Evolutionary conservation across 495 filamentous ascomycete species (phyloP).

Genomic region (Trichoderma virens): DNA sequence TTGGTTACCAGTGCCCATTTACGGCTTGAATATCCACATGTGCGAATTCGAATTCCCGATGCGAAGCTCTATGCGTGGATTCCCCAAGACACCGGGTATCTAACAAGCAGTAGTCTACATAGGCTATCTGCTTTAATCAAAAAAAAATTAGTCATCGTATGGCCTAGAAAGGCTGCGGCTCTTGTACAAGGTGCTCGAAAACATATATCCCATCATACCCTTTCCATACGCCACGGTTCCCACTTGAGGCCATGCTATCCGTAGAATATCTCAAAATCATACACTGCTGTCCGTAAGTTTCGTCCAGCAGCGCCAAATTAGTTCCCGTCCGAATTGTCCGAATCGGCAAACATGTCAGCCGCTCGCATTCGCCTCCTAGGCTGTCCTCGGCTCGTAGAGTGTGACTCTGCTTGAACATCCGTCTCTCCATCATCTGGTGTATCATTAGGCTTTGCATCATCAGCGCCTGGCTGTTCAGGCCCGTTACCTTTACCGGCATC

Average conservation of each 20-base stretch:
- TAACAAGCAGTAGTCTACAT: no score
- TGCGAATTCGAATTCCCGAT: no score
- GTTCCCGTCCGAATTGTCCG: conserved; percentile 33
- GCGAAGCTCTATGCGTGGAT: no score
- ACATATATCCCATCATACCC: no score
- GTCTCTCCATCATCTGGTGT: conserved; percentile 15
- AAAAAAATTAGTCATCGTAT: no score
- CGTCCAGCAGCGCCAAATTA: conserved; percentile 20
- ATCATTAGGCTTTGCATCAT: not conserved
- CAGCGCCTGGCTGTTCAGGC: not conserved
- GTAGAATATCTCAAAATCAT: not conserved
- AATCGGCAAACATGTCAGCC: conserved; percentile 89
- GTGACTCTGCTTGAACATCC: conserved; percentile 15
- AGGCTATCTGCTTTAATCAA: no score
- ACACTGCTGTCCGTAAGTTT: not conserved
- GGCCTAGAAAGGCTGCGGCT: no score
- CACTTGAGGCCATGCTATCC: not conserved
- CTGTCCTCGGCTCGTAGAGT: conserved; percentile 10
- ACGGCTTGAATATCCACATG: no score
- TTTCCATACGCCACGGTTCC: no score
- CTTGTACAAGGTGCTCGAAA: no score
- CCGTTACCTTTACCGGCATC: conserved; percentile 16
- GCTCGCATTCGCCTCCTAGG: conserved; percentile 62
- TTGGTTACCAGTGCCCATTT: no score
- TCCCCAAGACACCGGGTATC: no score